Evolutionary conservation across 352 stramenopile genomes (phyloP), one percentile per base, ranked within the genome.

Genomic region (Saprolegnia parasitica): DNA sequence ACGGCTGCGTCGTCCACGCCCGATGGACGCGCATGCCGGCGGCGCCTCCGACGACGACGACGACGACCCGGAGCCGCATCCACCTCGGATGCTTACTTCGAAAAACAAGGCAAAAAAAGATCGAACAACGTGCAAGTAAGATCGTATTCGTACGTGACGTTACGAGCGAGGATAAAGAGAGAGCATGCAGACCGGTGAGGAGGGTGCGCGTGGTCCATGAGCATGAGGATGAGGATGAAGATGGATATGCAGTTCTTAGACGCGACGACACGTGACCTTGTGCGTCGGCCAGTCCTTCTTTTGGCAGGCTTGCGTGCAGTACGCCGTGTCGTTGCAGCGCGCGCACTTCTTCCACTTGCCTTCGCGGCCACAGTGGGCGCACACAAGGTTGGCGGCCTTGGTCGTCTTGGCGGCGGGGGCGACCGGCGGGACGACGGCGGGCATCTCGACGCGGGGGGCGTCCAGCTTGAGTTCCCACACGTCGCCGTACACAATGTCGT

Each of bases 1-100:
- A 97, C 20, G 79, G 78, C 78, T 95, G 80, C 9, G 77, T 86
- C 0, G 81, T 97, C 89, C 89, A 97, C 10, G 88, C 73, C 0
- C 88, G 89, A n/a, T 74, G 77, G 46, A 97, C 66, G 65, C 95
- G 82, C 76, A 91, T 91, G 8, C 66, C 77, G 20, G 15, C 24
- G 26, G n/a, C 46, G 23, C 18, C 5, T 0, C 29, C 49, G n/a
- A 67, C 1, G 5, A 42, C 20, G 2, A 68, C 18, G 13, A 71
- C 29, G 29, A 35, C 29, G 29, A 35, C 42, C 3, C 18, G 11
- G 13, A n/a, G 3, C 42, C 42, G 11, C 42, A n/a, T n/a, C n/a
- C n/a, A n/a, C n/a, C n/a, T n/a, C n/a, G n/a, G n/a, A n/a, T n/a
- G n/a, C n/a, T n/a, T n/a, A n/a, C n/a, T n/a, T n/a, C n/a, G n/a